Conservation (phyloP, 768 basidiomycete genomes). For the Amanita exitialis region DNA sequence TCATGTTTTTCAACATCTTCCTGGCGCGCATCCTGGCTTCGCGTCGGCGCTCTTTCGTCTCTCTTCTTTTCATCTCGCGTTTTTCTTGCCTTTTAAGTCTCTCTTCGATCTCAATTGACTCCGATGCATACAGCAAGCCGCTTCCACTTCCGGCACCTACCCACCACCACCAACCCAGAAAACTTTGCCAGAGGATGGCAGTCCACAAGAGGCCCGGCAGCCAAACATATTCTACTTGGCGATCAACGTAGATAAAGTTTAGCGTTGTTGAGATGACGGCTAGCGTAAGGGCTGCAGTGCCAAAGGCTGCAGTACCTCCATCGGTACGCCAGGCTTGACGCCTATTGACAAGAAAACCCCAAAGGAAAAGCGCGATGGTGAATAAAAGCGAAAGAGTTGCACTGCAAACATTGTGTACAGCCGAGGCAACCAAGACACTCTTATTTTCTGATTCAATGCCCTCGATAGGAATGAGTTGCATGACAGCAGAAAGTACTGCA, state of each 20-base stretch:
- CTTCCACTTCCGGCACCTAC: conserved; percentile 86
- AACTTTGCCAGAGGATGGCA: conserved; percentile 94
- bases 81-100: conserved; percentile 45
- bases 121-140: conserved; percentile 30
- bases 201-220: conserved; percentile 84
- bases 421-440: conserved; percentile 50
- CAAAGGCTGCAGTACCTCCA: conserved; percentile 93
- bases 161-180: conserved; percentile 99
- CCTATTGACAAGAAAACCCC: conserved; percentile 89
- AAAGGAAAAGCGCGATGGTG: conserved; percentile 79
- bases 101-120: conserved; percentile 59
- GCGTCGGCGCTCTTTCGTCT: conserved; percentile 35
- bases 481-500: conserved; percentile 72
- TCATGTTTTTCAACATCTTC: conserved; percentile 48
- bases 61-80: conserved; percentile 34
- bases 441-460: conserved; percentile 7
- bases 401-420: conserved; percentile 90
- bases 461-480: conserved; percentile 75
- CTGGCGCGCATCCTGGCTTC: conserved; percentile 44
- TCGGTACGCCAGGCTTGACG: conserved; percentile 92
- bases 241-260: conserved; percentile 81
- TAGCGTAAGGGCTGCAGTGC: conserved; percentile 72
- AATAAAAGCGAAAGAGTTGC: conserved; percentile 94
- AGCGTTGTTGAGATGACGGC: conserved; percentile 76
- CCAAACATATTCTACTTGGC: conserved; percentile 85